Evolutionary conservation across 2,329 filamentous ascomycete species (phyloP).

Genomic region (Ascochyta clinopodiicola): DNA sequence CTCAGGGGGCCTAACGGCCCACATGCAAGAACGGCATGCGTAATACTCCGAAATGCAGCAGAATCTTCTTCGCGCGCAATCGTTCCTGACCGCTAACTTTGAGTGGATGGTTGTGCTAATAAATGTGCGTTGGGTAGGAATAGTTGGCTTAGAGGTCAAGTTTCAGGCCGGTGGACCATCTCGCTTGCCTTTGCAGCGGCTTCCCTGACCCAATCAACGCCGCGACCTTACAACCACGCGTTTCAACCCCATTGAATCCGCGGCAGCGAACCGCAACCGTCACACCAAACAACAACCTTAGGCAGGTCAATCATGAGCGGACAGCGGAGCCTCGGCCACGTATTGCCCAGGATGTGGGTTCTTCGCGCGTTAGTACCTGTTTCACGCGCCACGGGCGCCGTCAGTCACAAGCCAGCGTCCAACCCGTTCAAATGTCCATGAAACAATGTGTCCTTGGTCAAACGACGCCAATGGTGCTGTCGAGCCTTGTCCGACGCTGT

Average conservation of each 20-base stretch:
- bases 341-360: conserved; percentile 18
- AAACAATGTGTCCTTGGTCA: conserved; percentile 35
- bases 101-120: conserved; percentile 4
- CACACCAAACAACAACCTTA: conserved; percentile 9
- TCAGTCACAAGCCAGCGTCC: conserved; percentile 2
- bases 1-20: not conserved
- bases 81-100: not conserved
- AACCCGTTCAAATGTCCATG: conserved; percentile 38
- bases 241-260: conserved; percentile 23
- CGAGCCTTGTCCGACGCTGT: conserved; percentile 12
- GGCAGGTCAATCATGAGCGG: conserved; percentile 11
- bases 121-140: conserved; percentile 10
- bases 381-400: conserved; percentile 29
- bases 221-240: conserved; percentile 17
- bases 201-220: conserved; percentile 13
- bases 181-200: conserved; percentile 10
- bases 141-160: conserved; percentile 4
- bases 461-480: conserved; percentile 18
- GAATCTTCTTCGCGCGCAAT: not conserved
- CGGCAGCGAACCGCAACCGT: conserved; percentile 19
- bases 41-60: conserved; percentile 1
- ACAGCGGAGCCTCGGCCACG: conserved; percentile 17
- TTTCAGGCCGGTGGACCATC: conserved; percentile 15
- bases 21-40: not conserved
- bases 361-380: conserved; percentile 22